These are phyloP conservation scores for Sarcodon aspratus DNA, from an alignment of 768 basidiomycete genomes.

Conservation along the genomic window DNA sequence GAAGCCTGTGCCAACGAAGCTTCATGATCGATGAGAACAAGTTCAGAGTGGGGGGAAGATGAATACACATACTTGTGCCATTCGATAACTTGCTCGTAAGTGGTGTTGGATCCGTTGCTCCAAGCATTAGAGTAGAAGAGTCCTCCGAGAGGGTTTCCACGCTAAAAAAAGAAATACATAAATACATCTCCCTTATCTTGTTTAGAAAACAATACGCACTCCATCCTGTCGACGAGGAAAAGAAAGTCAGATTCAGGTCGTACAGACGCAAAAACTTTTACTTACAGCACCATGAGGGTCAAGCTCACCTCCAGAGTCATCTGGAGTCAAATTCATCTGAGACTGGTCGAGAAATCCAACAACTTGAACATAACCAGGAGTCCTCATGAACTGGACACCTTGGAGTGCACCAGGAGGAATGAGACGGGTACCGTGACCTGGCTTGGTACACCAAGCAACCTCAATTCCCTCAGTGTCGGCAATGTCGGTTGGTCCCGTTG, in stretches of 20 bases:
- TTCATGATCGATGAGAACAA: conserved; percentile 1
- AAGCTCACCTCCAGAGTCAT: conserved; percentile 67
- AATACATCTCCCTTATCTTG: conserved; percentile 42
- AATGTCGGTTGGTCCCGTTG: conserved; percentile 40
- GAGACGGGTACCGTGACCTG: conserved; percentile 56
- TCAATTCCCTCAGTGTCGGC: conserved; percentile 58
- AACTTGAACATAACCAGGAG: conserved; percentile 47
- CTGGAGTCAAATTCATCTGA: conserved; percentile 33
- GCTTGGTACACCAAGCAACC: conserved; percentile 69
- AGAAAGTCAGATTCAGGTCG: conserved; percentile 15
- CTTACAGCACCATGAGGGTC: conserved; percentile 59
- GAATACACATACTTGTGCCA: conserved; percentile 11
- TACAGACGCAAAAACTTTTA: too few species aligned
- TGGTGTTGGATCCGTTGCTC: conserved; percentile 14
- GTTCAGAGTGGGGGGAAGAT: background rate
- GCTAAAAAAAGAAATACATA: conserved; percentile 14
- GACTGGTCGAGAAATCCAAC: conserved; percentile 56
- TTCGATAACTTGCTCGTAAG: conserved; percentile 16
- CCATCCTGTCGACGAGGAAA: background rate
- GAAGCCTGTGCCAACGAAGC: conserved; percentile 16
- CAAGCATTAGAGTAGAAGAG: conserved; percentile 17
- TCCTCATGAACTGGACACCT: conserved; percentile 54
- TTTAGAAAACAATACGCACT: background rate
- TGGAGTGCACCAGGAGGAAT: conserved; percentile 56
- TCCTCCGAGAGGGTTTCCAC: conserved; percentile 18